Percentiles rank a stretch among this genome's conserved stretches.
These are phyloP conservation scores for Aspergillus baeticus DNA, from an alignment of 495 filamentous ascomycete species.

Conservation along the genomic window DNA sequence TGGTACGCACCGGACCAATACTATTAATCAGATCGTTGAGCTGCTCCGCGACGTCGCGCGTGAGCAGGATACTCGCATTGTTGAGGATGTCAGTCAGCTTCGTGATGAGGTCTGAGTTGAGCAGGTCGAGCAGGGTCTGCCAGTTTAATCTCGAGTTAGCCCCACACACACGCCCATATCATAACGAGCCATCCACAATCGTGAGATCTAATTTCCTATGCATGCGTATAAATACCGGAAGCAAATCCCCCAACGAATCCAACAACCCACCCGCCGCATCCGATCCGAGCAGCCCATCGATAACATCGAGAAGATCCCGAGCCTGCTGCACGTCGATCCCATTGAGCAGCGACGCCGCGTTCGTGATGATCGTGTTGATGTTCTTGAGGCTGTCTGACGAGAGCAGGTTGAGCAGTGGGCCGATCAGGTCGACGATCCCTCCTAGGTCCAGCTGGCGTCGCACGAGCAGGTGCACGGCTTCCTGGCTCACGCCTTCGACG, in stretches of 20 bases:
- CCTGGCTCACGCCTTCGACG: background rate
- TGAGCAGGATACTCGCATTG: slow-evolving; percentile 6
- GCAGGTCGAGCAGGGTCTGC: background rate
- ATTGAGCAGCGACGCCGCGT: background rate
- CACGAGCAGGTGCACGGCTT: background rate
- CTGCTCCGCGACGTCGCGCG: background rate
- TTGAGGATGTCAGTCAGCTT: background rate
- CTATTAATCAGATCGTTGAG: slow-evolving; percentile 1
- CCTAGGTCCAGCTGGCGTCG: background rate
- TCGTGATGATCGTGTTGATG: background rate
- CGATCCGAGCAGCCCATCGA: background rate
- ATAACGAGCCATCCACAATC: too few relatives aligned
- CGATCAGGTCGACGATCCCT: background rate
- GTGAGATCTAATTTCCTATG: background rate
- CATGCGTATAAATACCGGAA: background rate
- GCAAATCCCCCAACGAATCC: background rate
- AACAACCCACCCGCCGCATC: background rate
- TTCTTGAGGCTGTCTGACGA: background rate
- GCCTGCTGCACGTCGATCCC: background rate
- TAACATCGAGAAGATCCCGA: background rate
- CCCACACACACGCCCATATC: too few relatives aligned
- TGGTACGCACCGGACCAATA: background rate
- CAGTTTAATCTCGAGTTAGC: too few relatives aligned
- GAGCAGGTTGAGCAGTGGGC: background rate
- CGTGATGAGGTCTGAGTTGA: background rate